These are phyloP conservation scores for Penicillium arizonense DNA, from an alignment of 495 filamentous ascomycete genomes.

Conservation along the genomic window DNA sequence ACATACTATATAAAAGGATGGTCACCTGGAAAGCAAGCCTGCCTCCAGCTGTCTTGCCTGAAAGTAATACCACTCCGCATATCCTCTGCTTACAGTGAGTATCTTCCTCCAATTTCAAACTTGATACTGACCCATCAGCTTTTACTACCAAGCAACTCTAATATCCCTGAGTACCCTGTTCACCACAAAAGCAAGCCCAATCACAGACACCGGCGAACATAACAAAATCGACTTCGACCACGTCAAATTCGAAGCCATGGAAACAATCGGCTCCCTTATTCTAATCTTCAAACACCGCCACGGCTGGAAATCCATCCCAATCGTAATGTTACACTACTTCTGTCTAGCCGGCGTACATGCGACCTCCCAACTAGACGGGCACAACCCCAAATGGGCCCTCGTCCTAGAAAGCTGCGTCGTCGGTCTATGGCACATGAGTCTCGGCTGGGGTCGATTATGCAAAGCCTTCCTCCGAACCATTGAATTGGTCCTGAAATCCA, in stretches of 20 bases:
- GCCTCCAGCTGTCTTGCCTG: conserved; percentile 11
- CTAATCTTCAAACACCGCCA: conserved; percentile 21
- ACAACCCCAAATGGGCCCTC: conserved; percentile 20
- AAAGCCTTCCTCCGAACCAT: conserved; percentile 29
- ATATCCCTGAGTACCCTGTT: conserved; percentile 16
- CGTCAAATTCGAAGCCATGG: conserved; percentile 17
- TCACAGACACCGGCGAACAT: background rate
- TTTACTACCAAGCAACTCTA: conserved; percentile 22
- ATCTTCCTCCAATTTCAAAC: background rate
- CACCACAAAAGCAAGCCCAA: conserved; percentile 1
- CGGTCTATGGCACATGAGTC: conserved; percentile 28
- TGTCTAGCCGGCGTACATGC: conserved; percentile 23
- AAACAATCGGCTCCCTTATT: conserved; percentile 22
- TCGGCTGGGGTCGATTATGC: conserved; percentile 27
- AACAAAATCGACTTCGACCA: conserved; percentile 3
- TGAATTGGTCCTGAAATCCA: conserved; percentile 18
- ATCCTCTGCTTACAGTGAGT: conserved; percentile 22
- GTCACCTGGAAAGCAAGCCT: conserved; percentile 10
- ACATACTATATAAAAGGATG: conserved; percentile 3
- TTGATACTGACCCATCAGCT: conserved; percentile 1
- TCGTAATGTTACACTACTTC: conserved; percentile 31
- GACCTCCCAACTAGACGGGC: conserved; percentile 12
- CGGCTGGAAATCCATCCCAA: conserved; percentile 28
- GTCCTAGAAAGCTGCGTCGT: conserved; percentile 27
- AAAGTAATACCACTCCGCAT: conserved; percentile 17